Conservation (phyloP, 2,329 filamentous ascomycete genomes). For the Zymoseptoria pseudotritici region DNA sequence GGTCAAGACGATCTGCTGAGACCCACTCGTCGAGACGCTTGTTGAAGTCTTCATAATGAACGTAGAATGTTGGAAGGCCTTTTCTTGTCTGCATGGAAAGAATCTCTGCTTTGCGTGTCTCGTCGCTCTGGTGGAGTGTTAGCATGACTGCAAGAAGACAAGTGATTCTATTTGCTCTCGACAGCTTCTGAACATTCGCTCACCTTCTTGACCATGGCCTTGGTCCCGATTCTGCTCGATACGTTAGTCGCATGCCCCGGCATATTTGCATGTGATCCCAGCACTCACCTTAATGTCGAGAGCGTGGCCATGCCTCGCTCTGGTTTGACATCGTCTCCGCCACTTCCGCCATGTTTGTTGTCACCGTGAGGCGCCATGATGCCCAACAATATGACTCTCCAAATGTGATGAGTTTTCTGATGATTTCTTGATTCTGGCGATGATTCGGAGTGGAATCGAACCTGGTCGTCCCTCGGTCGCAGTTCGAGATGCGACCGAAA, state of each 20-base stretch:
- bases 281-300: constrained; percentile 66
- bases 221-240: constrained; percentile 54
- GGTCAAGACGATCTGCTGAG: constrained; percentile 70
- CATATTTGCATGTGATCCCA: neutral
- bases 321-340: constrained; percentile 37
- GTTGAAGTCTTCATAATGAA: constrained; percentile 98
- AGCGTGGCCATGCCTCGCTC: constrained; percentile 79
- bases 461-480: constrained; percentile 10
- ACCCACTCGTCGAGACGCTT: constrained; percentile 90
- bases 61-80: constrained; percentile 83
- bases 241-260: neutral
- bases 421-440: constrained; percentile 4
- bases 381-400: neutral
- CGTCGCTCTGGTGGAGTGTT: constrained; percentile 53
- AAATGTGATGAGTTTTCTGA: constrained; percentile 1
- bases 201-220: constrained; percentile 64
- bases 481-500: constrained; percentile 13
- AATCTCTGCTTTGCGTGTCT: constrained; percentile 87
- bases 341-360: constrained; percentile 21
- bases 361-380: constrained; percentile 50
- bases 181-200: constrained; percentile 23
- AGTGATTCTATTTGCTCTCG: neutral
- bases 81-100: constrained; percentile 88
- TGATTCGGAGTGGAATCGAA: constrained; percentile 7
- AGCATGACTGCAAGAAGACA: neutral